Base-by-base conservation (phyloP, 129 eudicot genomes). In the Daucus carota region DNA sequence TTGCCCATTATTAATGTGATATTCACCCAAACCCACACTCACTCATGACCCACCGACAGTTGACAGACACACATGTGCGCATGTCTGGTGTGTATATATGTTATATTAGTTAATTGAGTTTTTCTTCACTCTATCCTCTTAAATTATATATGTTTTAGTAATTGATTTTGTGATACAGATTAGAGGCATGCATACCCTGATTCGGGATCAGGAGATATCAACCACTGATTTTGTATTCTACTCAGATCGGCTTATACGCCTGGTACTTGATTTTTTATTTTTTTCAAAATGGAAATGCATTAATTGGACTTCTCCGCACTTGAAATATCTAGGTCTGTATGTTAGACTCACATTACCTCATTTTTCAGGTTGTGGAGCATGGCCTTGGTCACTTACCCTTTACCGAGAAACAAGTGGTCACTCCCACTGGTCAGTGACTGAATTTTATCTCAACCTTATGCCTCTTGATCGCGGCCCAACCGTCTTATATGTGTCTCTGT, bases 381-480 rank as follows among this genome's bases (percentile, higher is more conserved):
- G 99, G 99, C 47, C 96, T 94, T 87, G 99, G 99, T 47, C 97
- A 94, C 77, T 84, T 91, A 76, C 99, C 97, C 33, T 94, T 91
- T 84, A 91, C 96, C 17, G 97, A 94, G 96, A 91, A 86, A 89
- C 99, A 91, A 87, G 83, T 94, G 20, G 85, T 84, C 83, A 94
- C 99, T 81, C 99, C 99, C 36, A 94, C 99, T 80, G 97, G 99
- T 77, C 2, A 29, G 9, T 15, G 50, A 26, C 40, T 43, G 22
- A 70, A 22, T 57, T 8, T 24, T 13, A n/a, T 22, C 26, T 50
- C 26, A 50, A 20, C 20, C n/a, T 50, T 50, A 1, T 50, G 6
- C n/a, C 26, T 50, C 59, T 50, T 50, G 26, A 18, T 54, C 15
- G 3, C 13, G 12, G 63, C 29, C 22, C 63, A 22, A 54, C 29